A percentile compares a stretch with the other conserved stretches of the same genome.
Conservation (phyloP, 1,284 basidiomycete genomes). For the Amylostereum areolatum region DNA sequence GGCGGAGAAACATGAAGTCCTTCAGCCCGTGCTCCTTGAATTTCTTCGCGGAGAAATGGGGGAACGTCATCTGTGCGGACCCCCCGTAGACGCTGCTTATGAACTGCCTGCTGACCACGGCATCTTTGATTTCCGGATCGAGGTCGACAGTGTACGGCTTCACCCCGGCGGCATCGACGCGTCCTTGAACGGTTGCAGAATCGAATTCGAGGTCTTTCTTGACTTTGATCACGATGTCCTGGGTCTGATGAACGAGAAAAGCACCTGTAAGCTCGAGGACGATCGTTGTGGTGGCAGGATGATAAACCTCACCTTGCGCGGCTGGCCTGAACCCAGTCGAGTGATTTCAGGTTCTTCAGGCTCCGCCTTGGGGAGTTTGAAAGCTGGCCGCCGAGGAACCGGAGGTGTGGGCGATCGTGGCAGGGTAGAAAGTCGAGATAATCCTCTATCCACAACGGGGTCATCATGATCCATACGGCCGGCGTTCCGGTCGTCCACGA, state of each 20-base stretch:
- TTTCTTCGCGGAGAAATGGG: conserved; percentile 4
- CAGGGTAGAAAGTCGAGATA: too few species aligned
- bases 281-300: conserved; percentile 31
- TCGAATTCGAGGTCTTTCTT: conserved; percentile 1
- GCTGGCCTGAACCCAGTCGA: too few species aligned
- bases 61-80: conserved; percentile 4
- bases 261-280: conserved; percentile 33
- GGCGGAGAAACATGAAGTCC: conserved; percentile 12
- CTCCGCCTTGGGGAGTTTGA: too few species aligned
- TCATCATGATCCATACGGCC: too few species aligned
- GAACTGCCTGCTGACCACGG: conserved; percentile 11
- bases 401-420: too few species aligned
- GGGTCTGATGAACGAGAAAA: conserved; percentile 21
- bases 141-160: conserved; percentile 6
- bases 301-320: too few species aligned
- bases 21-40: conserved; percentile 5
- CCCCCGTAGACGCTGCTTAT: conserved; percentile 14
- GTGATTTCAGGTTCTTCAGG: too few species aligned
- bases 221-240: conserved; percentile 4
- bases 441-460: too few species aligned
- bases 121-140: conserved; percentile 5
- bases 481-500: too few species aligned
- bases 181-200: background rate
- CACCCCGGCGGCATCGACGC: conserved; percentile 3
- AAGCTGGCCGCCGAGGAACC: too few species aligned